Evolutionary conservation across 78 protist genomes (phyloP).

Genomic region (Cavenderia fasciculata): DNA sequence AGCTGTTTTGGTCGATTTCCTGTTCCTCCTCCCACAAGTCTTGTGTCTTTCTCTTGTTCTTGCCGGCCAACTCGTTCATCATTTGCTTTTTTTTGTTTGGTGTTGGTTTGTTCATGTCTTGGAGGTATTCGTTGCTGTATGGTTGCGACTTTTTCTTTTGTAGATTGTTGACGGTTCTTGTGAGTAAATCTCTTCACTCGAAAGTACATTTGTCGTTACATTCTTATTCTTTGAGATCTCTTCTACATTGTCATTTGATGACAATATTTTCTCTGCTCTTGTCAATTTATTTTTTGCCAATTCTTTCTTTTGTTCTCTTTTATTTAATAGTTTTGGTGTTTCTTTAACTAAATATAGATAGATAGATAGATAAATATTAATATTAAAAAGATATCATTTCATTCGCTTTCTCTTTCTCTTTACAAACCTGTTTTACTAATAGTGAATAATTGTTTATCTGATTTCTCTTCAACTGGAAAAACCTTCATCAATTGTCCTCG

Average conservation of each 20-base stretch:
- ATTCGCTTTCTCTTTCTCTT: not conserved
- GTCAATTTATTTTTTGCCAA: slow-evolving; percentile 1
- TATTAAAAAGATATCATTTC: not conserved
- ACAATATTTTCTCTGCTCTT: not conserved
- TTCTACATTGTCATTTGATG: not conserved
- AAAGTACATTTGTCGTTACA: not conserved
- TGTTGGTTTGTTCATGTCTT: no score
- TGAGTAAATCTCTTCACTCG: not conserved
- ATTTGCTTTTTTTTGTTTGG: not conserved
- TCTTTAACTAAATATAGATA: not conserved
- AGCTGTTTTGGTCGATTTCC: not conserved
- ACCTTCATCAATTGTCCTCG: no score
- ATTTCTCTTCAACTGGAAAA: slow-evolving; percentile 21
- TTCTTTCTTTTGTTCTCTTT: not conserved
- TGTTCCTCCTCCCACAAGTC: not conserved
- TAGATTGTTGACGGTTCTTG: not conserved
- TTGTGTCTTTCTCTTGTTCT: not conserved
- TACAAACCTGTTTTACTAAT: slow-evolving; percentile 13
- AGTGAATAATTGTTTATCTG: slow-evolving; percentile 25
- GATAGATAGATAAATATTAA: no score
- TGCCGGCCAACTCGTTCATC: not conserved
- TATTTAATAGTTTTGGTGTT: not conserved
- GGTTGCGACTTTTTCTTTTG: not conserved
- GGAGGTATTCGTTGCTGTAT: not conserved
- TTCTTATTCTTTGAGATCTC: not conserved